A percentile compares a stretch with the other conserved stretches of the same genome.
Evolutionary conservation across 2,329 filamentous ascomycete genomes (phyloP).

Genomic region (Calonectria naviculata): DNA sequence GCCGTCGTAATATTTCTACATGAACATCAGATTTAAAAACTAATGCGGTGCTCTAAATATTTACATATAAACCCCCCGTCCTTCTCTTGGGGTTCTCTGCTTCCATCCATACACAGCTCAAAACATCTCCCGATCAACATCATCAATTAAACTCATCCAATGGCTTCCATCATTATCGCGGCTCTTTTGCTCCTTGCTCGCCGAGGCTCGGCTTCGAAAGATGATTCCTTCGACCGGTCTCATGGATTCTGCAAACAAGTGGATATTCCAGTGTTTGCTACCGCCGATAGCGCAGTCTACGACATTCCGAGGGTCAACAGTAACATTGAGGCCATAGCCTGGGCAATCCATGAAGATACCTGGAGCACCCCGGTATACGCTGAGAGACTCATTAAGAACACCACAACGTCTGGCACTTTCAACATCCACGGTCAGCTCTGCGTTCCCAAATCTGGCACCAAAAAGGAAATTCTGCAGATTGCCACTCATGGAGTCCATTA

Average conservation of each 20-base stretch:
- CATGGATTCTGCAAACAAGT: constrained; percentile 19
- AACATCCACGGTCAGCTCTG: constrained; percentile 32
- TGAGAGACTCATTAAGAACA: constrained; percentile 14
- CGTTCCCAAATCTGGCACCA: constrained; percentile 19
- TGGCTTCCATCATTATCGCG: not conserved
- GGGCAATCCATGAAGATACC: constrained; percentile 27
- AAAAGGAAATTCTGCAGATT: constrained; percentile 46
- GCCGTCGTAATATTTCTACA: not conserved
- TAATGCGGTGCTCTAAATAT: not conserved
- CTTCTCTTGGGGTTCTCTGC: not conserved
- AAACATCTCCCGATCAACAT: not conserved
- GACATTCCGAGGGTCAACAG: constrained; percentile 31
- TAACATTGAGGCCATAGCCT: constrained; percentile 41
- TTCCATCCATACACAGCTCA: not conserved
- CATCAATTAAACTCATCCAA: not conserved
- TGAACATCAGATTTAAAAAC: not conserved
- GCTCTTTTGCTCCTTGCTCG: not conserved
- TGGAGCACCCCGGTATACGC: constrained; percentile 16
- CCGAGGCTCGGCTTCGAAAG: not conserved
- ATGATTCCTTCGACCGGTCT: not conserved
- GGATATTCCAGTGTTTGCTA: constrained; percentile 21
- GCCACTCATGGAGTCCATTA: constrained; percentile 49
- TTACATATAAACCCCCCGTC: not conserved
- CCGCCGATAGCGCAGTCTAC: constrained; percentile 16
- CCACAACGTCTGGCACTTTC: constrained; percentile 24